Evolutionary conservation across 352 stramenopile species (phyloP), one percentile per base, ranked within the genome.

Genomic region (Phytophthora pluvialis): DNA sequence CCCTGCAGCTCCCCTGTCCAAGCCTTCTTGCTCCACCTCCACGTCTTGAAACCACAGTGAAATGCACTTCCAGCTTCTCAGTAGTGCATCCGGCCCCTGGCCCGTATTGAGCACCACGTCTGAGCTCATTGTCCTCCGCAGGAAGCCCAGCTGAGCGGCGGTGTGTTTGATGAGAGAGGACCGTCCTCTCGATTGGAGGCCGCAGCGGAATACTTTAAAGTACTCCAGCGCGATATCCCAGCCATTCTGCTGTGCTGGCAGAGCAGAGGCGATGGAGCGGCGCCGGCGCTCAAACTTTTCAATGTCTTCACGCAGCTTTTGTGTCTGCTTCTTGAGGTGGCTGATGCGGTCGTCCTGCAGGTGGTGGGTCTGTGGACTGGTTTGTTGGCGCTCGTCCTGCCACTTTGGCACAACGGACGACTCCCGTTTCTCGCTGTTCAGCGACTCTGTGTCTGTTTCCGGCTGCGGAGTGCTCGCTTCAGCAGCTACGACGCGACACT

Each of bases 31-130:
- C 7, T 60, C 35, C 21, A 66, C 25, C 9, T 60, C 48, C 0
- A 70, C 46, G 13, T 60, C 35, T 42, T 65, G 40, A 38, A 70
- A 70, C 54, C 54, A 70, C 2, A 61, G 35, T 1, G 62, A 66
- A 8, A 66, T 21, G 33, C 62, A 66, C 26, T 42, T 64, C 62
- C 62, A 70, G 26, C 38, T 60, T 29, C 45, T 28, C 16, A 70
- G 38, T 39, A 70, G 42, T 26, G 55, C 55, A 0, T 70, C 46
- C 1, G 45, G 35, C 3, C 62, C 62, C 35, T 58, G 56, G 18
- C 45, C 46, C 3, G 39, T 48, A 13, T 60, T 61, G 18, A 70
- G 42, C 9, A 64, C 39, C 28, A 64, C 62, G 10, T 60, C 40
- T 4, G 54, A 13, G 6, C 33, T 40, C 62, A 70, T 70, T 1